Conservation (phyloP, 192 early-diverging fungal species). For the Coemansia asiatica region DNA sequence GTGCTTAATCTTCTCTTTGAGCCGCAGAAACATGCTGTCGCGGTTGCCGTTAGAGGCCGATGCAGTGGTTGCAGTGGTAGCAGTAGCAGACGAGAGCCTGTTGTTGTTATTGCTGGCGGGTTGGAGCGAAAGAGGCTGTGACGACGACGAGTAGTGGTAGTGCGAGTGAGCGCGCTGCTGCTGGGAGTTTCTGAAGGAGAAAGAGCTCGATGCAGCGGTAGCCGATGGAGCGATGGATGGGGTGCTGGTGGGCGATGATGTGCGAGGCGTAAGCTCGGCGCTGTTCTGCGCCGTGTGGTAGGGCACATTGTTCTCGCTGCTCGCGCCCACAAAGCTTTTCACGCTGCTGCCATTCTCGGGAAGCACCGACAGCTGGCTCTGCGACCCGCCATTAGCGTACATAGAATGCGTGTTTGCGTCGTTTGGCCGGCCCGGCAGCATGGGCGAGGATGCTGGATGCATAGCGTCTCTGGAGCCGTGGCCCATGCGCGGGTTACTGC, state of each 20-base stretch:
- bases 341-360: slow-evolving; percentile 21
- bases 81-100: slow-evolving; percentile 32
- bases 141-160: slow-evolving; percentile 18
- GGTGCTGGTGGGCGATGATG: slow-evolving; percentile 35
- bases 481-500: slow-evolving; percentile 5
- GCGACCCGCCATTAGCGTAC: slow-evolving; percentile 6
- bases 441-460: background rate
- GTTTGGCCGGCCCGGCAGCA: background rate
- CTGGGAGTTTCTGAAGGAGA: slow-evolving; percentile 50
- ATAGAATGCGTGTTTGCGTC: background rate
- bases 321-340: slow-evolving; percentile 4
- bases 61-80: slow-evolving; percentile 6
- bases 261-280: slow-evolving; percentile 35
- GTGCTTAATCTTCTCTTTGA: slow-evolving; percentile 52
- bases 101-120: background rate
- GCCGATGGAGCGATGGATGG: slow-evolving; percentile 41
- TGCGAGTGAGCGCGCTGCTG: slow-evolving; percentile 19
- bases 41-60: slow-evolving; percentile 18
- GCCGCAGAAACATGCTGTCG: slow-evolving; percentile 53
- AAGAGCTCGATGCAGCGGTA: slow-evolving; percentile 40
- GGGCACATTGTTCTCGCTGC: slow-evolving; percentile 21
- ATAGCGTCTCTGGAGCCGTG: slow-evolving; percentile 4
- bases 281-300: slow-evolving; percentile 28
- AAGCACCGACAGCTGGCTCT: slow-evolving; percentile 23
- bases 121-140: slow-evolving; percentile 7